Evolutionary conservation across 2,329 filamentous ascomycete genomes (phyloP).

Genomic region (Xylaria sp.): DNA sequence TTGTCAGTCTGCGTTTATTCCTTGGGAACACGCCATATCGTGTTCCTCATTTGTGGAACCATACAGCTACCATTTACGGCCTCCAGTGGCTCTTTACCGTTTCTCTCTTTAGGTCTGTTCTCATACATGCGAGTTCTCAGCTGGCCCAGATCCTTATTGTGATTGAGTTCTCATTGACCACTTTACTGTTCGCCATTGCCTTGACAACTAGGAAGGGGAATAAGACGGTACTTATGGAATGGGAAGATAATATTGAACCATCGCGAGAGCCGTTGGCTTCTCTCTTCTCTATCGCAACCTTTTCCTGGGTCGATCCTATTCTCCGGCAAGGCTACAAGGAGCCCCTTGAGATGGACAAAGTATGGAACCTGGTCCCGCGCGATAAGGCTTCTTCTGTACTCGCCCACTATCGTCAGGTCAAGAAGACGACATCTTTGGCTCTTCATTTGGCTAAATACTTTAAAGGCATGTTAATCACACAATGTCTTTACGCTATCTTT

Average conservation of each 20-base stretch:
- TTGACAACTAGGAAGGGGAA: slow-evolving; percentile 89
- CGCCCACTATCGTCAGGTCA: slow-evolving; percentile 80
- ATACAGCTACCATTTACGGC: slow-evolving; percentile 84
- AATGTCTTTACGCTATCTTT: slow-evolving; percentile 80
- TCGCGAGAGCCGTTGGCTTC: slow-evolving; percentile 88
- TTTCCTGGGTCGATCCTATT: slow-evolving; percentile 88
- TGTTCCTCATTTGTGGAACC: slow-evolving; percentile 84
- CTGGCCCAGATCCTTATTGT: slow-evolving; percentile 69
- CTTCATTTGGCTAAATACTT: slow-evolving; percentile 87
- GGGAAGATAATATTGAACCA: slow-evolving; percentile 86
- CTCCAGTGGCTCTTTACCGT: slow-evolving; percentile 80
- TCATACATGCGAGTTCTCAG: slow-evolving; percentile 75
- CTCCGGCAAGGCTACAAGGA: slow-evolving; percentile 88
- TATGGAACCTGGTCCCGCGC: slow-evolving; percentile 89
- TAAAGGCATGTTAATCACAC: slow-evolving; percentile 73
- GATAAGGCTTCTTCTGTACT: slow-evolving; percentile 87
- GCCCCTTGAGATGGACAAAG: slow-evolving; percentile 79
- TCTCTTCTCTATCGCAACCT: slow-evolving; percentile 84
- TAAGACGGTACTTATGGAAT: slow-evolving; percentile 83
- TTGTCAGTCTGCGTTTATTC: slow-evolving; percentile 75
- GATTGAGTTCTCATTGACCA: slow-evolving; percentile 74
- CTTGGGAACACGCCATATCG: slow-evolving; percentile 68
- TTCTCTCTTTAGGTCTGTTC: slow-evolving; percentile 80
- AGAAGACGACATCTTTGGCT: slow-evolving; percentile 79
- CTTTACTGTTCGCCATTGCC: slow-evolving; percentile 76